phyloP scores from a whole-genome alignment of 2,329 filamentous ascomycete genomes.

The Fusarium subtropicale region DNA sequence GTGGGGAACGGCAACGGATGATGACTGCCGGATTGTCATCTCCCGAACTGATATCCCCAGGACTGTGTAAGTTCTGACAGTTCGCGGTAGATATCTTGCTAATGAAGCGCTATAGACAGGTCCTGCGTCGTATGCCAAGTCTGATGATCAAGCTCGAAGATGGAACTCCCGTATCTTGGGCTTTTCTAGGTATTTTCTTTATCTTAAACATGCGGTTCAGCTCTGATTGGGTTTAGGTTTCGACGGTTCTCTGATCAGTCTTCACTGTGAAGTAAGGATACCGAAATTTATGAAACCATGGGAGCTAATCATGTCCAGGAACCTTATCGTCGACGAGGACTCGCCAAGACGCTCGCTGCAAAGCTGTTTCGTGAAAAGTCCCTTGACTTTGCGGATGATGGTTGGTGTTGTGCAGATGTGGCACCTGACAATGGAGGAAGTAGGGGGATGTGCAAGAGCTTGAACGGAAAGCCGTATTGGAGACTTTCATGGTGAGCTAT shows the following conservation, averaged over 20 bases:
- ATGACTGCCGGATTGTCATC: constrained; percentile 68
- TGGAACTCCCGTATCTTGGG: constrained; percentile 70
- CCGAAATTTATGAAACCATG: too few species aligned
- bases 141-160: constrained; percentile 59
- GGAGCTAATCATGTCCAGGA: constrained; percentile 50
- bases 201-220: background rate
- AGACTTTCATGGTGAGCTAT: constrained; percentile 67
- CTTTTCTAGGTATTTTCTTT: constrained; percentile 61
- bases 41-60: constrained; percentile 68
- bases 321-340: constrained; percentile 68
- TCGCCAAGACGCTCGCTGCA: constrained; percentile 70
- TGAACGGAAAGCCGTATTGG: constrained; percentile 69
- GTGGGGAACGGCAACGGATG: constrained; percentile 65
- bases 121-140: constrained; percentile 59
- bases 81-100: background rate
- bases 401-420: constrained; percentile 73
- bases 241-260: constrained; percentile 70
- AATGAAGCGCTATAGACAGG: constrained; percentile 50
- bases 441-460: constrained; percentile 69
- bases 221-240: constrained; percentile 54
- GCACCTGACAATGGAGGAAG: constrained; percentile 70
- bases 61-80: constrained; percentile 54
- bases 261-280: constrained; percentile 66
- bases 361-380: constrained; percentile 68
- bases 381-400: constrained; percentile 58